Evolutionary conservation across 768 basidiomycete species (phyloP), one percentile per base, ranked within the genome.

Genomic region (Calocybe gangraenosa): DNA sequence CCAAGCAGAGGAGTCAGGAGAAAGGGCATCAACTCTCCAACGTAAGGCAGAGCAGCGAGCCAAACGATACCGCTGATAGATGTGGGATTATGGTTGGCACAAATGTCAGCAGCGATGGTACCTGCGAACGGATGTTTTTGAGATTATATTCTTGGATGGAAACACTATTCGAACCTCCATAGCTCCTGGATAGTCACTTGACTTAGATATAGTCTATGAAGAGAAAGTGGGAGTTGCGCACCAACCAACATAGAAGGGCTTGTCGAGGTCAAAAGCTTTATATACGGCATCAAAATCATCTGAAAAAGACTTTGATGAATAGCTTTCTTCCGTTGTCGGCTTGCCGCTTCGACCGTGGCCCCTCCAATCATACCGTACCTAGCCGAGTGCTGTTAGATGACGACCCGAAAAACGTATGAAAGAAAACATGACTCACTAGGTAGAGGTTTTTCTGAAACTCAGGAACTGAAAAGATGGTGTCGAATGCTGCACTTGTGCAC

Each of bases 271-370:
- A 39, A 65, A 66, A 9, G 57, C 64, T 20, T 62, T 51, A 37
- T 55, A 49, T 4, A 67, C 63, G 7, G 63, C 56, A 18, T 53
- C 52, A 44, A 67, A 65, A 53, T 67, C 65, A 13, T 61, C 60
- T 18, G 63, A 65, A 42, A 59, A 64, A n/a, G 56, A 44, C 22
- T 38, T 53, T 15, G 61, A 65, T 31, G 47, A 51, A 52, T 65
- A 60, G 0, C 56, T 61, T 30, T 57, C 59, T 19, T 48, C 34
- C 4, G 50, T 58, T 18, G 44, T 44, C 7, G 65, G 65, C 44
- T 65, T 63, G 15, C 61, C 65, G 49, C 65, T 67, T 38, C 61
- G 54, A 3, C 64, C 67, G 53, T 66, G 59, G 4, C 65, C 65
- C 17, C 67, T 53, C 30, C 55, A 53, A 46, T 68, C 67, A 48